Base-by-base conservation (phyloP, 306 rosid genomes). In the Ormosia semicastrata region DNA sequence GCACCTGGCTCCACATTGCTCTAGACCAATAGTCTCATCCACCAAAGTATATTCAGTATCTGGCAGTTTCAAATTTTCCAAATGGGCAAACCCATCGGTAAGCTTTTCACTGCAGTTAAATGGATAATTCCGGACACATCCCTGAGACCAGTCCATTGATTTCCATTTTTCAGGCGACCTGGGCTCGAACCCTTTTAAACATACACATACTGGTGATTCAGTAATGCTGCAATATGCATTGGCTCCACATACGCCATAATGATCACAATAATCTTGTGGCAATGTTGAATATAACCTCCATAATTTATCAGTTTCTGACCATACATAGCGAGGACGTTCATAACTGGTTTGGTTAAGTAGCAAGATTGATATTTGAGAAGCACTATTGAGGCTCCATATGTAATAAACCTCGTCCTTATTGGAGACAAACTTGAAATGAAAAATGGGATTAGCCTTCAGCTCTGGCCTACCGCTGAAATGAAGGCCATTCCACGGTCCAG, bases 401-500 rank as follows among this genome's bases (percentile, higher is more conserved):
- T 78, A 84, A 2, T 10, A 64, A 49, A 65, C 33, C 66, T 79
- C 81, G 5, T 73, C 18, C 34, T 73, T 2, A 14, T 44, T 79
- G 57, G 30, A 6, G 33, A 79, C 59, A 56, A 54, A 84, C 0
- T 10, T 66, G 81, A 17, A 79, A 29, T 30, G 6, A 52, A 24
- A 84, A 24, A 73, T 33, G 4, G 73, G 65, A 52, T 71, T 73
- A 7, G 68, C 33, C 73, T 7, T 44, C 24, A 56, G n/a, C 4
- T 59, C 73, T 58, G 62, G 81, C 37, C 34, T 4, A 0, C 84
- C 87, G 18, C 84, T 74, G 34, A 73, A 58, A 2, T 37, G 53
- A 66, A 79, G 13, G 13, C 81, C 84, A 15, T 83, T 83, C 83
- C 87, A 78, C 4, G 87, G 83, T 43, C 87, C 87, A 46, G 44